Evolutionary conservation across 768 basidiomycete species (phyloP), one percentile per base, ranked within the genome.

Genomic region (Gelatoporia subvermispora): DNA sequence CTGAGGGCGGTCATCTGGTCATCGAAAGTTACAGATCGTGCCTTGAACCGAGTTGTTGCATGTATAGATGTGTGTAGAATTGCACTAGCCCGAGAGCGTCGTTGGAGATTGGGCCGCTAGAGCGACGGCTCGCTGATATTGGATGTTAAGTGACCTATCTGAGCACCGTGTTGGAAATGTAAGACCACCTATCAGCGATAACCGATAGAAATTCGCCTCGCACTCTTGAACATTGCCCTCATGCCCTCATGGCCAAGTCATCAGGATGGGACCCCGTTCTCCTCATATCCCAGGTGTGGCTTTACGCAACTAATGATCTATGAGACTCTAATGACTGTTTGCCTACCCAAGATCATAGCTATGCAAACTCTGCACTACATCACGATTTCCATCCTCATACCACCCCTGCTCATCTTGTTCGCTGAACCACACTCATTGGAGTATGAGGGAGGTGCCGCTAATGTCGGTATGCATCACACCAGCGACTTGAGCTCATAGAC

Each of bases 341-440:
- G 45, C 5, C 41, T 44, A 39, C 21, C 45, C 51, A 58, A 99
- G 92, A 98, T 99, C 58, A 79, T 99, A 53, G 82, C 90, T 8
- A 75, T 98, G 62, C 95, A 98, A 70, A 83, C 92, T 1, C 68
- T 97, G 28, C 96, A 98, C 70, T 98, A 99, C 68, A 72, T 99
- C 50, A 87, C 89, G 13, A 79, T 98, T 50, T 82, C 85, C 21
- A 52, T 96, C 50, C 71, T 96, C 51, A 72, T 87, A 20, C 94
- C 96, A 4, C 86, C 90, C 13, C 62, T 94, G 22, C 80, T 98
- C 21, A 63, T 74, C 18, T 39, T 84, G 18, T 84, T 94, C 62
- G 88, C 92, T 0, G 85, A 90, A 49, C 72, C 79, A n/a, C 71
- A 69, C 41, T 79, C 84, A 18, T 68, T 91, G 17, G 71, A 72